phyloP scores from a whole-genome alignment of 2,329 filamentous ascomycete species.

The Raffaelea albimanens region DNA sequence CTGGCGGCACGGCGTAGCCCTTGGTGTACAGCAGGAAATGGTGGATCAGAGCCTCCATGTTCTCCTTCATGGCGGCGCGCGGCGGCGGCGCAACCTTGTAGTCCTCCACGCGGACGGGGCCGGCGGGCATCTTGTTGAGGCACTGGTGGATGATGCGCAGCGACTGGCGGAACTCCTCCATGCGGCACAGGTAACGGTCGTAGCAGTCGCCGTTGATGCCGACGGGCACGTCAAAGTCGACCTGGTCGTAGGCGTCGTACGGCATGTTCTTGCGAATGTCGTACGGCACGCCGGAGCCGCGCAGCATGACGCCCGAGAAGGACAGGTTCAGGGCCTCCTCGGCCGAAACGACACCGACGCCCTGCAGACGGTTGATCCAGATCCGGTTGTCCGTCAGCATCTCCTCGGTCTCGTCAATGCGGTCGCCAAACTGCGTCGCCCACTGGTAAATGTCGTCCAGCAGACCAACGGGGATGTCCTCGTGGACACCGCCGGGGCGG shows the following conservation, averaged over 20 bases:
- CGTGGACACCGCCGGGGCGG: slow-evolving; percentile 89
- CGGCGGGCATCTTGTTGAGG: slow-evolving; percentile 95
- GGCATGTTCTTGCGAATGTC: slow-evolving; percentile 95
- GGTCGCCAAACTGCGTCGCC: slow-evolving; percentile 97
- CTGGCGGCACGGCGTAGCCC: slow-evolving; percentile 92
- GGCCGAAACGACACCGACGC: slow-evolving; percentile 83
- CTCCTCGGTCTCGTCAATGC: slow-evolving; percentile 97
- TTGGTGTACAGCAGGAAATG: slow-evolving; percentile 99
- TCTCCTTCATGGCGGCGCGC: slow-evolving; percentile 99
- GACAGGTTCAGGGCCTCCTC: slow-evolving; percentile 94
- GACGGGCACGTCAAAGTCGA: slow-evolving; percentile 96
- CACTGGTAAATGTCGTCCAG: slow-evolving; percentile 99
- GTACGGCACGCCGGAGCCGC: slow-evolving; percentile 91
- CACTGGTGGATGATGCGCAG: slow-evolving; percentile 98
- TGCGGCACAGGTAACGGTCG: slow-evolving; percentile 96
- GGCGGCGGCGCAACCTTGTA: slow-evolving; percentile 97
- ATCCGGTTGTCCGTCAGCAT: slow-evolving; percentile 98
- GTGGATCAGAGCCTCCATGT: slow-evolving; percentile 99
- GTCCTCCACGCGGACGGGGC: slow-evolving; percentile 91
- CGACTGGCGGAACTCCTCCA: slow-evolving; percentile 99
- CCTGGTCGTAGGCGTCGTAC: slow-evolving; percentile 95
- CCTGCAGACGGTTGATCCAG: slow-evolving; percentile 90
- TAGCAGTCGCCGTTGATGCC: slow-evolving; percentile 98
- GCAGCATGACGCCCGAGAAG: slow-evolving; percentile 96
- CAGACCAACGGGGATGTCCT: slow-evolving; percentile 87